Conservation (phyloP, 2,329 filamentous ascomycete species). For the Penicillium oxalicum region DNA sequence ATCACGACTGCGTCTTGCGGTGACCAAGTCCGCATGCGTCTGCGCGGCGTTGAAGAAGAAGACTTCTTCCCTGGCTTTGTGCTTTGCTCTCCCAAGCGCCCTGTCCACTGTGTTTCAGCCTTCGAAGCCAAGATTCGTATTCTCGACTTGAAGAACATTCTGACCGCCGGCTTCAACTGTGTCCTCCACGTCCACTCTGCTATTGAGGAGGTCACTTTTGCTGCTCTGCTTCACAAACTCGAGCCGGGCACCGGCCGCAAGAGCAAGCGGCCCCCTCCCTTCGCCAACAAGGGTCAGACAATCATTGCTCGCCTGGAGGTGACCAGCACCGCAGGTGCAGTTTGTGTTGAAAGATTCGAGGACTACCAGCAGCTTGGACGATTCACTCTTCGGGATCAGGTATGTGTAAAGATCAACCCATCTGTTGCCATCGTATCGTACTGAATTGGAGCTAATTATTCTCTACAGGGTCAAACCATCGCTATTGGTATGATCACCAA, state of each 20-base stretch:
- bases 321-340: conserved; percentile 73
- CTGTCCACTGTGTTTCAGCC: conserved; percentile 79
- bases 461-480: conserved; percentile 84
- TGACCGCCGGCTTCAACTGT: conserved; percentile 94
- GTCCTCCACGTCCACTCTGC: conserved; percentile 96
- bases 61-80: conserved; percentile 95
- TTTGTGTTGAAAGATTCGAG: conserved; percentile 91
- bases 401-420: conserved; percentile 36
- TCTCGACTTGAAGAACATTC: conserved; percentile 87
- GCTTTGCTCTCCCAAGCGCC: conserved; percentile 85
- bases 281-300: conserved; percentile 71
- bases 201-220: conserved; percentile 94
- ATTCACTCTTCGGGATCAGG: conserved; percentile 84
- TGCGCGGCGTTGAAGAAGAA: conserved; percentile 95
- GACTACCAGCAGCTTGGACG: conserved; percentile 92
- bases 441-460: conserved; percentile 18
- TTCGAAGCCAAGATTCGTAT: conserved; percentile 98
- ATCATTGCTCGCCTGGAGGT: conserved; percentile 92
- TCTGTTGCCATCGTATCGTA: not conserved
- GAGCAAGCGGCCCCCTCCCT: conserved; percentile 87
- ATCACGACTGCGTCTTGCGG: conserved; percentile 74
- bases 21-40: conserved; percentile 86
- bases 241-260: conserved; percentile 91
- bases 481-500: conserved; percentile 99
- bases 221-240: conserved; percentile 79